Conservation (phyloP, 1,284 basidiomycete species). For the Ustilago bromivora region DNA sequence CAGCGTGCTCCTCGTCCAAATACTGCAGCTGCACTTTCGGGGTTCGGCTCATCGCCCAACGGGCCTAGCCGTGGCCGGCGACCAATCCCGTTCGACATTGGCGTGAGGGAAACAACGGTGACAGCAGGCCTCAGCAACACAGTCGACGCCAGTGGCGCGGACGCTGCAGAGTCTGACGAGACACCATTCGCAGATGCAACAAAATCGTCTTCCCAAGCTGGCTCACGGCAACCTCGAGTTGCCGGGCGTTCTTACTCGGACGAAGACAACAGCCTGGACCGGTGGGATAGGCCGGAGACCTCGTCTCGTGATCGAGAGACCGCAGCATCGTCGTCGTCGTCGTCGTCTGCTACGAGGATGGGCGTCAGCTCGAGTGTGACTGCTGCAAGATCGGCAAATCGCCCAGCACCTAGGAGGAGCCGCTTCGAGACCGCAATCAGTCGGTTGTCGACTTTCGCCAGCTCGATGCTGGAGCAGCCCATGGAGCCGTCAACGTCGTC, state of each 20-base stretch:
- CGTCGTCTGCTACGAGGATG: constrained; percentile 2
- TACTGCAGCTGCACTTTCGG: neutral
- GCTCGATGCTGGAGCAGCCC: constrained; percentile 55
- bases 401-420: constrained; percentile 23
- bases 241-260: neutral
- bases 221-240: neutral
- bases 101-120: neutral
- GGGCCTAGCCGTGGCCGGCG: constrained; percentile 15
- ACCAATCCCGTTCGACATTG: constrained; percentile 29
- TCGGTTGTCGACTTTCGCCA: constrained; percentile 62
- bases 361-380: constrained; percentile 24
- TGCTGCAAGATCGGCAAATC: constrained; percentile 5
- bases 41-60: constrained; percentile 5
- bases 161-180: neutral
- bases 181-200: constrained; percentile 9
- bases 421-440: constrained; percentile 58
- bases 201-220: constrained; percentile 1
- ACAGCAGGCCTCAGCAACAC: constrained; percentile 1
- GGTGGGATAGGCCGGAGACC: neutral
- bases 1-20: constrained; percentile 16
- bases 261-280: neutral
- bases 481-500: constrained; percentile 19
- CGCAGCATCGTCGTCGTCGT: neutral
- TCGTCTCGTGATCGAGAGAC: neutral
- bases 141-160: neutral